Conservation (phyloP, 75 land plant genomes). For the Sequoia sempervirens region DNA sequence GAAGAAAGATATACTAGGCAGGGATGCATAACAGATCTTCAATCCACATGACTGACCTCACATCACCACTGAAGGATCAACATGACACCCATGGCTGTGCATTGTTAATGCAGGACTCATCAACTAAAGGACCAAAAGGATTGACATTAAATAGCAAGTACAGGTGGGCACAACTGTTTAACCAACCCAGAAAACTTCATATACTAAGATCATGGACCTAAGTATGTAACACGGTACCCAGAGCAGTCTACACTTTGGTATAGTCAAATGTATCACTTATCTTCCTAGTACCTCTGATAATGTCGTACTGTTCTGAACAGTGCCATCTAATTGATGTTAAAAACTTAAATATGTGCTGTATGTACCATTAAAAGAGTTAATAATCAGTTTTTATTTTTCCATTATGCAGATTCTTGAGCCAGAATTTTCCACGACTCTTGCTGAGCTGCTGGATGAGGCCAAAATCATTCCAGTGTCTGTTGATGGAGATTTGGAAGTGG, state of each 20-base stretch:
- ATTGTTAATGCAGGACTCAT: neutral
- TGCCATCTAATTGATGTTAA: neutral
- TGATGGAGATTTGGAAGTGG: conserved; percentile 79
- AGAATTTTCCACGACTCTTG: conserved; percentile 61
- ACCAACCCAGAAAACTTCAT: neutral
- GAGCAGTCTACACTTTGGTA: neutral
- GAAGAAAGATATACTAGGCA: neutral
- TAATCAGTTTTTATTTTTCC: neutral
- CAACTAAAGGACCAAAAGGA: neutral
- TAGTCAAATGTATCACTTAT: neutral
- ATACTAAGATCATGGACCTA: neutral
- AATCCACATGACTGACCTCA: neutral
- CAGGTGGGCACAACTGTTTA: no score
- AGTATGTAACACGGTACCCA: neutral
- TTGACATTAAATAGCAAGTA: neutral
- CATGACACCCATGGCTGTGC: neutral
- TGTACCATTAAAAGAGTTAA: neutral
- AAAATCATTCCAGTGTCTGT: conserved; percentile 78
- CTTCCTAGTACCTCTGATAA: neutral
- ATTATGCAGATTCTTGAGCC: conserved; percentile 56
- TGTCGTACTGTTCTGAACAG: neutral
- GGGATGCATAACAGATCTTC: neutral
- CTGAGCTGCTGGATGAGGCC: conserved; percentile 94
- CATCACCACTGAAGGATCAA: neutral
- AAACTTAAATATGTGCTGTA: neutral